Evolutionary conservation across 169 alveolate species (phyloP), one percentile per base, ranked within the genome.

Genomic region (Eimeria brunetti): DNA sequence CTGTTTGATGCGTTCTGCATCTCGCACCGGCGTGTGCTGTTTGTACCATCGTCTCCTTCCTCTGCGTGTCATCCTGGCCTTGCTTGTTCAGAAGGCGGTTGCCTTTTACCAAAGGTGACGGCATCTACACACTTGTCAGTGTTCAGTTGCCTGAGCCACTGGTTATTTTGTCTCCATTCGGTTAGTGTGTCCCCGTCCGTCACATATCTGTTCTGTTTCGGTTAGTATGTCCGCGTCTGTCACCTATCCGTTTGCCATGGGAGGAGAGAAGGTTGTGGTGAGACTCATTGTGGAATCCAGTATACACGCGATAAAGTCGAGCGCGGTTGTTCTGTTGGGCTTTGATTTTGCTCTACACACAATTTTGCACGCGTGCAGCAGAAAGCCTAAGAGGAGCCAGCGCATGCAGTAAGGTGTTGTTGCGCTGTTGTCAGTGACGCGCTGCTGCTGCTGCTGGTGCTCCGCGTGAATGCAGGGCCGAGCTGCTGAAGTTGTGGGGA

Each of bases 401-500:
- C 67, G 16, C 67, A 58, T 16, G 67, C 67, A 58, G 6, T 51
- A 8, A 38, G 41, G 12, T 38, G 41, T 6, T 64, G 18, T 30
- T 64, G 76, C 14, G 38, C 22, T 18, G 8, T 7, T 64, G 76
- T n/a, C 76, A 30, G 22, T 30, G 22, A 64, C n/a, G 44, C 76
- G 76, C 44, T 64, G 76, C 44, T 30, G 38, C 76, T 64, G 76
- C 44, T 30, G 33, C 12, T 62, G 24, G 20, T 51, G 6, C 16
- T 53, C 7, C 11, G 62, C 22, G 1, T 18, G 2, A 11, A 30
- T 33, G 33, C 89, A 90, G 95, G 89, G 62, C 60, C 24, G 95
- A 80, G 83, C 86, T 90, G 46, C 44, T 90, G 81, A 58, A 73
- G 81, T 20, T 75, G 64, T 90, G 95, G 95, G n/a, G 56, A 60